Conservation (phyloP, 1,139 yeast genomes). For the Yamadazyma mexicana region DNA sequence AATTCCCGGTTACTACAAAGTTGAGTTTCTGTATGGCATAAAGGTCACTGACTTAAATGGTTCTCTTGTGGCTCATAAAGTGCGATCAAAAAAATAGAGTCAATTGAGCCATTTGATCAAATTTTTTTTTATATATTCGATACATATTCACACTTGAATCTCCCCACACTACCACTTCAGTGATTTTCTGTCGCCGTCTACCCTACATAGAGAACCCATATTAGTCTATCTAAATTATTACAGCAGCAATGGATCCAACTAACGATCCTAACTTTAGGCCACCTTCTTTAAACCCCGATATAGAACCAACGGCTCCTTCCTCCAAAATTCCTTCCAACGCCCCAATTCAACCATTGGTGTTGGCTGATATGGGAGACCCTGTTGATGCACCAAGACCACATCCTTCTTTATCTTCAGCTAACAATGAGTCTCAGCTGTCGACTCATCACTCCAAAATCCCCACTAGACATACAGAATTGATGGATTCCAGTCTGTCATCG, state of each 20-base stretch:
- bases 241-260: constrained; percentile 78
- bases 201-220: no score
- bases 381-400: constrained; percentile 75
- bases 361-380: constrained; percentile 71
- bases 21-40: no score
- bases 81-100: no score
- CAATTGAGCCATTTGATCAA: no score
- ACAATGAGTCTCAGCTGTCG: constrained; percentile 9
- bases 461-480: constrained; percentile 41
- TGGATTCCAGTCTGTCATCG: constrained; percentile 24
- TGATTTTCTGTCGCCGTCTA: no score
- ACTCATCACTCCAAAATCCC: constrained; percentile 38
- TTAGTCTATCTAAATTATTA: no score
- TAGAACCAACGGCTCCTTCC: constrained; percentile 71
- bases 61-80: no score
- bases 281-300: constrained; percentile 58
- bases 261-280: constrained; percentile 78
- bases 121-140: no score
- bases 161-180: no score
- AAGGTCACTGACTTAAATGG: no score
- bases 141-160: no score
- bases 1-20: no score
- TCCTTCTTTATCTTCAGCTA: constrained; percentile 23
- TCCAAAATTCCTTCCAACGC: constrained; percentile 71
- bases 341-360: constrained; percentile 72